Evolutionary conservation across 2,329 filamentous ascomycete genomes (phyloP).

Genomic region (Huntiella savannae): DNA sequence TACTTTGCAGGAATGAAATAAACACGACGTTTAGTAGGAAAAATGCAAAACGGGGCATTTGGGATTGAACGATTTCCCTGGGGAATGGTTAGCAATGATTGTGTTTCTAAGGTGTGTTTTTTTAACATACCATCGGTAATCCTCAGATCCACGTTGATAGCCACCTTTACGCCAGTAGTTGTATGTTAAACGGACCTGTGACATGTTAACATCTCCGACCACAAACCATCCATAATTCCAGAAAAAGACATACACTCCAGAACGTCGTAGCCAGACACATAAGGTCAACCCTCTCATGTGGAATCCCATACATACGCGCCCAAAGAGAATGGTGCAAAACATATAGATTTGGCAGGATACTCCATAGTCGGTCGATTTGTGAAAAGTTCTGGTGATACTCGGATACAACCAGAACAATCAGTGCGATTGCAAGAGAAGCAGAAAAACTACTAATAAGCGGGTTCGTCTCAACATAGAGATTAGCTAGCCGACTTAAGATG

Average conservation of each 20-base stretch:
- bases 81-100: not conserved
- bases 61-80: slow-evolving; percentile 51
- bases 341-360: slow-evolving; percentile 71
- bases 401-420: slow-evolving; percentile 53
- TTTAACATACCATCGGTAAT: slow-evolving; percentile 58
- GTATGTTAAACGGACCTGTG: slow-evolving; percentile 61
- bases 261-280: slow-evolving; percentile 49
- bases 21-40: slow-evolving; percentile 73
- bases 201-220: slow-evolving; percentile 3
- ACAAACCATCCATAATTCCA: not conserved
- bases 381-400: slow-evolving; percentile 89
- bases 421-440: slow-evolving; percentile 50
- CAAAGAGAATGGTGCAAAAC: slow-evolving; percentile 71
- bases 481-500: slow-evolving; percentile 32
- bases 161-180: slow-evolving; percentile 96
- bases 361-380: slow-evolving; percentile 91
- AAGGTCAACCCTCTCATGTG: slow-evolving; percentile 52
- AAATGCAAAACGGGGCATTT: slow-evolving; percentile 46
- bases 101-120: too few species aligned
- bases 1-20: slow-evolving; percentile 66
- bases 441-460: slow-evolving; percentile 60
- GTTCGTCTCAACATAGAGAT: slow-evolving; percentile 69
- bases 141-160: slow-evolving; percentile 73
- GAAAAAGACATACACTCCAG: slow-evolving; percentile 50
- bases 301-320: slow-evolving; percentile 55